phyloP scores from a whole-genome alignment of 768 basidiomycete genomes.

The Termitomyces sp. region DNA sequence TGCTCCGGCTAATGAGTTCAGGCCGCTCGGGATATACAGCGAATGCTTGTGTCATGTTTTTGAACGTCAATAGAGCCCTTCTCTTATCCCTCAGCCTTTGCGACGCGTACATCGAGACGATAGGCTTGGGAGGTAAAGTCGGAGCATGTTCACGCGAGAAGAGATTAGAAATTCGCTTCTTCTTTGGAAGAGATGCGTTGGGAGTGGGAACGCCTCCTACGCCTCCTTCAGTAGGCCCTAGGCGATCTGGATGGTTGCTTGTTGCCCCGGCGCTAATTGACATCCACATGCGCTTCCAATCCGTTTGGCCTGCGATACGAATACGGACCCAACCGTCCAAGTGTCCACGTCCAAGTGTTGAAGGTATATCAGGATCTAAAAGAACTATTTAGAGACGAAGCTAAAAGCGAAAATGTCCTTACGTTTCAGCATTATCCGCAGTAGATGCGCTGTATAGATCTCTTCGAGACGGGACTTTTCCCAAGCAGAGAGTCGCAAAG shows the following conservation, averaged over 20 bases:
- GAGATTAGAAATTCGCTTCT: slow-evolving; percentile 66
- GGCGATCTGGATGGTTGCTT: slow-evolving; percentile 17
- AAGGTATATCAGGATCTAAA: slow-evolving; percentile 48
- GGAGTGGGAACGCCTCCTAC: slow-evolving; percentile 19
- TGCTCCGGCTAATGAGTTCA: slow-evolving; percentile 83
- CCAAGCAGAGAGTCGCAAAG: slow-evolving; percentile 87
- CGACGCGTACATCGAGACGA: slow-evolving; percentile 57
- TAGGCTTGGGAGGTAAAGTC: slow-evolving; percentile 27
- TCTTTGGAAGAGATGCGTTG: slow-evolving; percentile 23
- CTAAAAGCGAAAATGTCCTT: slow-evolving; percentile 12
- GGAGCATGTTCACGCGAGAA: slow-evolving; percentile 48
- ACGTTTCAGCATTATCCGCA: slow-evolving; percentile 68
- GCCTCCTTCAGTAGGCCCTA: slow-evolving; percentile 24
- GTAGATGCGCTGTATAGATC: slow-evolving; percentile 93
- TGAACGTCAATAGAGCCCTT: slow-evolving; percentile 66
- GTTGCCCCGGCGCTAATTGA: slow-evolving; percentile 54
- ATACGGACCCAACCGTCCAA: slow-evolving; percentile 92
- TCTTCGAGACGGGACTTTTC: slow-evolving; percentile 95
- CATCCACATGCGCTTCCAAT: slow-evolving; percentile 94
- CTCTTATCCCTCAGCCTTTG: slow-evolving; percentile 74
- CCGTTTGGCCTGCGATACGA: slow-evolving; percentile 93
- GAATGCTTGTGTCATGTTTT: slow-evolving; percentile 77
- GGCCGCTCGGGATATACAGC: slow-evolving; percentile 97
- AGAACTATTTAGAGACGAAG: not conserved
- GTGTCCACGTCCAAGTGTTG: slow-evolving; percentile 64